Base-by-base conservation (phyloP, 1,284 basidiomycete species). In the Moesziomyces sp. region DNA sequence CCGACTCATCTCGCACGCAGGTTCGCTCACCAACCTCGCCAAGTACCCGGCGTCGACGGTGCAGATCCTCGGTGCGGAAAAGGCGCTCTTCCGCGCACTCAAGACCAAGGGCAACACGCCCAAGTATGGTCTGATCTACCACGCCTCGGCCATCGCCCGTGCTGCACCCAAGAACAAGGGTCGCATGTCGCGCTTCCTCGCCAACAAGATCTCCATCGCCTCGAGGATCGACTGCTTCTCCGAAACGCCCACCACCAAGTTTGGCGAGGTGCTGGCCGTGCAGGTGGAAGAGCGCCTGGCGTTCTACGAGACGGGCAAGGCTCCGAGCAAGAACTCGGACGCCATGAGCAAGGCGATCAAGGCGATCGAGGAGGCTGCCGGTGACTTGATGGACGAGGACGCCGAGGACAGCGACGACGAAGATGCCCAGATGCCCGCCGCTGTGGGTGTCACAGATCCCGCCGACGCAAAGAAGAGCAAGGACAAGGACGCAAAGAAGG, bases 51-150 rank as follows among this genome's bases (percentile, higher is more conserved):
- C 96, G 4, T 95, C 93, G 80, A 99, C 96, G 7, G 94, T 98
- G 54, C 96, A 99, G 87, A 98, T 99, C 79, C 88, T 99, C 43
- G 96, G 96, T 80, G 96, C 96, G 23, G 96, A 99, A 87, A 98
- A 99, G 87, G 96, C 96, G 1, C 88, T 99, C 45, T 99, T 99
- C 90, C 88, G 96, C 65, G 96, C 96, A 0, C 88, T 99, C 82
- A 99, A 99, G 88, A 98, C 96, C 44, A 99, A 98, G 87, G 94
- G 94, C 33, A 97, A 98, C 86, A 98, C 96, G 0, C 96, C 95
- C 60, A 99, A 99, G 93, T 94, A 82, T 48, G 60, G 65, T 44
- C 61, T 74, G 42, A 64, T 55, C 26, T 80, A 89, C 93, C 19
- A 98, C 95, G 87, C 82, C 5, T 83, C 82, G 2, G 82, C 82